Percentiles rank a stretch among this genome's conserved stretches.
Conservation (phyloP, 441 rosid genomes). For the Raphanus hybrid region DNA sequence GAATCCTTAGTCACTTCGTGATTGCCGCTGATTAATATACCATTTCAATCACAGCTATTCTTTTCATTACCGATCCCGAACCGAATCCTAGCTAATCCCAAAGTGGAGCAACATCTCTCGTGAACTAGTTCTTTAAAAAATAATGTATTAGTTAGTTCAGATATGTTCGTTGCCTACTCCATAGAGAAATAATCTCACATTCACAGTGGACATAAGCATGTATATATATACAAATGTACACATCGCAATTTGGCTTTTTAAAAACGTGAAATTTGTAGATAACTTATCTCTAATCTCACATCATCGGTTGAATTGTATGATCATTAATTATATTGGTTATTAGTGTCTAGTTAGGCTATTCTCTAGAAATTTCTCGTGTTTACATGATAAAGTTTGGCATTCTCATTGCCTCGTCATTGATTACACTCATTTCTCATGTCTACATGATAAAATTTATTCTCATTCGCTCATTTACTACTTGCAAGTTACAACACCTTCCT, state of each 20-base stretch:
- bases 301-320: neutral
- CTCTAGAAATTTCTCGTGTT: neutral
- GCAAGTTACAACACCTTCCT: neutral
- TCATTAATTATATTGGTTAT: neutral
- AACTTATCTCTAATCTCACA: neutral
- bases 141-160: neutral
- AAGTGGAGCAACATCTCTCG: neutral
- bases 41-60: neutral
- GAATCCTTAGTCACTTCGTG: slow-evolving; percentile 15
- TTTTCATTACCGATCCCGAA: neutral
- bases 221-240: neutral
- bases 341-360: neutral
- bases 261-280: neutral
- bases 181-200: neutral
- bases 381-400: neutral
- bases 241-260: neutral
- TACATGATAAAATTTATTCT: neutral
- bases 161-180: neutral
- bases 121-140: neutral
- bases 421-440: neutral
- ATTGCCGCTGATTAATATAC: slow-evolving; percentile 27
- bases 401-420: neutral
- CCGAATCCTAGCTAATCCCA: slow-evolving; percentile 6
- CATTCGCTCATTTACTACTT: neutral
- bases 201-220: neutral